Evolutionary conservation across 225 moss, liverwort and hornwort species (phyloP), one percentile per base, ranked within the genome.

Genomic region (Neckera pumila): DNA sequence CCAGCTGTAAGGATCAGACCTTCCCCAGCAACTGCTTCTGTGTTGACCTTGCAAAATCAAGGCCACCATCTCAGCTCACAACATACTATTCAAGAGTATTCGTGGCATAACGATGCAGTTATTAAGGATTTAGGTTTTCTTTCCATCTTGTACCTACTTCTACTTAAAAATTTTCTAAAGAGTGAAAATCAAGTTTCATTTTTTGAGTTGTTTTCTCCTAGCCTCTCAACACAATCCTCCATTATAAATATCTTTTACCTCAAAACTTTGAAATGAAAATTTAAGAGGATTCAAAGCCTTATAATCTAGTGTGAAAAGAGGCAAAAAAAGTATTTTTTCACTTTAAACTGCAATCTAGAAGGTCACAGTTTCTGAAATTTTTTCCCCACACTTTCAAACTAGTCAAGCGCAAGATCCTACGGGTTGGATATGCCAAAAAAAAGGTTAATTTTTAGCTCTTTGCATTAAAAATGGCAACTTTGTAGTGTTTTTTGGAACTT

Each of bases 11-110:
- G 86, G 86, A 98, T 97, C 56, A 88, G 63, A 42, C 94, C 91
- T 86, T 98, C 97, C 81, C 95, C 95, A 69, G 94, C 95, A 82
- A 98, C 86, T 42, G 85, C 96, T 91, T 98, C 98, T 67, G 98
- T 98, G 80, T 96, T 96, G 14, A 96, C 98, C 98, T 98, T 86
- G 86, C 84, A 85, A 72, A 90, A 89, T 27, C 36, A 89, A 75
- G 63, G 62, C 34, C 87, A 91, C 81, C 67, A 45, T 88, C 45
- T 87, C 71, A 87, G 17, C 81, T 72, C 73, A 47, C 49, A 71
- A 71, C 25, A 56, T 11, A 45, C 17, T 57, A 69, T 4, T 34
- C 74, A 30, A 40, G 42, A 54, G 64, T 62, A 49, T 7, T 64
- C 7, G 49, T 23, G 81, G 7, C 63, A 81, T 61, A 25, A 77